Percentiles rank a stretch among this genome's conserved stretches.
phyloP scores from a whole-genome alignment of 225 moss, liverwort and hornwort species.

The Pleurozium schreberi region DNA sequence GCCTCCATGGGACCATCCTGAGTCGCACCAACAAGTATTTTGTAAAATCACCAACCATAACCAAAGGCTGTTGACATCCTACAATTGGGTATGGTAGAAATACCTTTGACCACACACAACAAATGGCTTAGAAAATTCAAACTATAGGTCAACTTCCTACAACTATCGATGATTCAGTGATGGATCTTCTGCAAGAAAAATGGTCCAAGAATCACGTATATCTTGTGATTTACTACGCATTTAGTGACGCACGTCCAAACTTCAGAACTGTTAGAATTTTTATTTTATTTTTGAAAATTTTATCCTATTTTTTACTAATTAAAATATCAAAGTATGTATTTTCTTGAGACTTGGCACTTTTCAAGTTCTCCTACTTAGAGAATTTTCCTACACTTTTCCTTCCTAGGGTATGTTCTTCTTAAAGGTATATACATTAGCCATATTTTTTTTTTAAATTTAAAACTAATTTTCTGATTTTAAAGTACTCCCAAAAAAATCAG shows the following conservation, averaged over 20 bases:
- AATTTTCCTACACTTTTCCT: no score
- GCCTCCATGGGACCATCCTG: slow-evolving; percentile 57
- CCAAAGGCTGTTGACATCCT: background rate
- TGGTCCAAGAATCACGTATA: background rate
- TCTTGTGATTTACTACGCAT: background rate
- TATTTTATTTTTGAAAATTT: no score
- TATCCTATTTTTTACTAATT: no score
- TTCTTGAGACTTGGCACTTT: no score
- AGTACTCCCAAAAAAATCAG: no score
- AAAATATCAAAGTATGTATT: no score
- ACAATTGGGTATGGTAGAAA: background rate
- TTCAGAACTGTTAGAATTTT: background rate
- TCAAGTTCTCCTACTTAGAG: no score
- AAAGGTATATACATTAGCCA: no score
- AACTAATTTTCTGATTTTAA: no score
- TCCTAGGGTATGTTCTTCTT: no score
- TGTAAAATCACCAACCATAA: background rate
- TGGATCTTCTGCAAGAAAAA: background rate
- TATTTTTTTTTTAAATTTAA: no score
- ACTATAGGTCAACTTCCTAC: background rate
- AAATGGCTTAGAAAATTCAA: background rate
- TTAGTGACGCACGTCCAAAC: background rate
- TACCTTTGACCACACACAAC: background rate
- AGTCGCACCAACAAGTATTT: background rate
- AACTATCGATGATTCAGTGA: background rate